Evolutionary conservation across 352 stramenopile species (phyloP), one percentile per base, ranked within the genome.

Genomic region (Phytophthora lateralis): DNA sequence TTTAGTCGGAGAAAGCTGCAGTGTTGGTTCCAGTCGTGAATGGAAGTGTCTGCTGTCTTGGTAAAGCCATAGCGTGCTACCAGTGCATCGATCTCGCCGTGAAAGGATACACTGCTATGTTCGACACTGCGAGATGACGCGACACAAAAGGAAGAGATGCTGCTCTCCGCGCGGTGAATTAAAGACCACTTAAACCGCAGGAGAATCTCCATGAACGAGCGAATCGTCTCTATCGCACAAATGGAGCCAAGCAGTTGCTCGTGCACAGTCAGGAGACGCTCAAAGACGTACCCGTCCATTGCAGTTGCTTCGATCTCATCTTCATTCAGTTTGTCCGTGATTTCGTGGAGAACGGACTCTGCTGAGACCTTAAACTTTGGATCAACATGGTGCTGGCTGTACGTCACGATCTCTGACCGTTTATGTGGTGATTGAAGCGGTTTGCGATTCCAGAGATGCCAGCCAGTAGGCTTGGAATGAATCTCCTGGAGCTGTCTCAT

Each of bases 51-150:
- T 47, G 37, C 47, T 62, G 35, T 45, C n/a, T 61, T 64, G 10
- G 43, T 37, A 27, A 70, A 42, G 0, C 53, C 53, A 42, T 53
- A 64, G 17, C 66, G 65, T 24, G 59, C 46, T 41, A 63, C 35
- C 39, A 75, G 48, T 51, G 34, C 46, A 45, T 68, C 55, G 18
- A 75, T 71, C 21, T 71, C 61, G 15, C 52, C 30, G 14, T 65
- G 58, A 26, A 68, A 63, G 0, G 49, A 71, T 8, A 51, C 32
- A 17, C 29, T 71, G 17, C 20, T 61, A 44, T 59, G 43, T 5
- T 69, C 47, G 29, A 56, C 35, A 20, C 60, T 73, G 21, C 46
- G 65, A 26, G 43, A 70, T 41, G 46, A 60, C 26, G 35, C 54
- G 15, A 66, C 26, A 15, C 50, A 63, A 29, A 62, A 70, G 10